Conservation (phyloP, 805 yeast genomes). For the Kodamaea laetipori region DNA sequence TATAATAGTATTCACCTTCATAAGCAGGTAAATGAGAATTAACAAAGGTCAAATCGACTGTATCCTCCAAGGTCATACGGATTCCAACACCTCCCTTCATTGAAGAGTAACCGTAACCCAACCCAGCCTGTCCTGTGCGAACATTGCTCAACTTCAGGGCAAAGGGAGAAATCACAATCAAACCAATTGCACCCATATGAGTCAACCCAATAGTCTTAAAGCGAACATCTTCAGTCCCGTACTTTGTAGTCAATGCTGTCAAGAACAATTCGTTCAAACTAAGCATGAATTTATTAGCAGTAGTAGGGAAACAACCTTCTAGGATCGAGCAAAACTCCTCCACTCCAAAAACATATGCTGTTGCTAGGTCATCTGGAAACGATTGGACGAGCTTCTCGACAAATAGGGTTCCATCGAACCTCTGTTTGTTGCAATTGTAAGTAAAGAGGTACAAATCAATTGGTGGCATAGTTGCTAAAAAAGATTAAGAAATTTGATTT, state of each 20-base stretch:
- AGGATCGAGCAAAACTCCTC: conserved; percentile 63
- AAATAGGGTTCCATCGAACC: conserved; percentile 38
- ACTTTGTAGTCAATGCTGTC: conserved; percentile 35
- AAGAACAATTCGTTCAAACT: conserved; percentile 37
- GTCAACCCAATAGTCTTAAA: conserved; percentile 47
- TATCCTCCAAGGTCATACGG: conserved; percentile 41
- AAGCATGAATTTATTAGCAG: conserved; percentile 41
- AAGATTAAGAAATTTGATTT: not conserved
- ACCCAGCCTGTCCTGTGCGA: conserved; percentile 38
- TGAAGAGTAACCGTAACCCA: conserved; percentile 63
- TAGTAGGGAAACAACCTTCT: conserved; percentile 50
- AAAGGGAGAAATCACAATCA: conserved; percentile 51
- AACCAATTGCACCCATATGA: conserved; percentile 61
- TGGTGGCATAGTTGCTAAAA: conserved; percentile 1
- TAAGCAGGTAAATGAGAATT: conserved; percentile 75
- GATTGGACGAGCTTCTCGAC: conserved; percentile 26
- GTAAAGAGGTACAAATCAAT: conserved; percentile 42
- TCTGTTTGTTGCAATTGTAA: conserved; percentile 57
- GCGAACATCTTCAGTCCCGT: conserved; percentile 27
- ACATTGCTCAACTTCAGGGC: conserved; percentile 32
- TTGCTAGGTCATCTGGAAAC: conserved; percentile 39
- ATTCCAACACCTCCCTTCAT: conserved; percentile 76
- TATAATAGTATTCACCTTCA: conserved; percentile 58
- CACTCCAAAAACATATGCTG: conserved; percentile 61
- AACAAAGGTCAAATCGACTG: conserved; percentile 58